Evolutionary conservation across 2,329 filamentous ascomycete genomes (phyloP), one percentile per base, ranked within the genome.

Genomic region (Beauveria rudraprayagi): DNA sequence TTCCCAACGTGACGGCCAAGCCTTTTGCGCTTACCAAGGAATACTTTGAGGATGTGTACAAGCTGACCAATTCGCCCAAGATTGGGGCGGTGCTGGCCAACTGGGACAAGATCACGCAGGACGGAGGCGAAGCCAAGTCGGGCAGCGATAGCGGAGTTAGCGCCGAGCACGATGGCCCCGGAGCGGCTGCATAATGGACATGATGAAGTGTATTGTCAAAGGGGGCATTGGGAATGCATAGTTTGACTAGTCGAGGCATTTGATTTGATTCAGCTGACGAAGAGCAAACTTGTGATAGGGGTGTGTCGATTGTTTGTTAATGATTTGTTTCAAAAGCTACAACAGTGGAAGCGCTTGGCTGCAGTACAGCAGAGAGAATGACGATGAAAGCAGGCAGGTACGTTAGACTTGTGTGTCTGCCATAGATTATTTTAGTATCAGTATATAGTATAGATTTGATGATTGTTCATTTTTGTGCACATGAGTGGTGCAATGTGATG

Each of bases 1-100:
- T 99, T 67, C 94, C 94, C 68, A 99, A 99, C 77, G 95, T 99
- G 67, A 99, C 94, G 61, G 94, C 94, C 62, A 88, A 88, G 77
- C 94, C 94, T 17, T 99, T 99, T 73, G 91, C 92, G 74, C 81
- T 99, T 66, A 96, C 92, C 60, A 96, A 92, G 83, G 94, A 97
- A 79, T 99, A 99, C 80, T 99, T 99, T 77, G 93, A 99, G 83
- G 94, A 97, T 72, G 95, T 99, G 56, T 97, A 97, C 79, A 86
- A 86, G 69, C 78, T 99, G 73, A 99, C 94, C 60, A 97, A 95
- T 78, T 86, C 83, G 62, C 84, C 84, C 66, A 84, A 88, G 76
- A 92, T 92, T 71, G 88, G 86, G 48, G 83, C 89, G 62, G 88
- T 92, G 64, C 75, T 97, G 73, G 90, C 91, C 67, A 96, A 97